Conservation (phyloP, 2,329 filamentous ascomycete species). For the Verticillium tricorpus region DNA sequence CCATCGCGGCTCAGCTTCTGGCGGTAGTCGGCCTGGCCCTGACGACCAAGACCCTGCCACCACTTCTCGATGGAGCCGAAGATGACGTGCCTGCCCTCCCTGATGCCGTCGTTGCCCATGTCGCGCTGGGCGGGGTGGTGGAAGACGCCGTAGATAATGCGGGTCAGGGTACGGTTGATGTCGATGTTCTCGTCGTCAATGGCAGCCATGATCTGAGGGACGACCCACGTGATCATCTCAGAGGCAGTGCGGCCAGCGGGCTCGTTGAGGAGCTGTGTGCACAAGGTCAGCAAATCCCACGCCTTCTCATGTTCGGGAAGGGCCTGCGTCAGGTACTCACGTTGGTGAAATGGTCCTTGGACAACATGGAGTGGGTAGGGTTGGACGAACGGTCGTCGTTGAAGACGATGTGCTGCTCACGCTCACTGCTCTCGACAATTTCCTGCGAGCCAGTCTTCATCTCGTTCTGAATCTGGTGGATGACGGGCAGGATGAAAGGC, state of each 20-base stretch:
- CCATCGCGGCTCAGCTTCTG: constrained; percentile 73
- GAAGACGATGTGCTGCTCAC: constrained; percentile 85
- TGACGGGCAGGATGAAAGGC: constrained; percentile 80
- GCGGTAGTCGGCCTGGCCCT: constrained; percentile 63
- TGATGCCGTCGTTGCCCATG: constrained; percentile 63
- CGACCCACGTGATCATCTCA: constrained; percentile 75
- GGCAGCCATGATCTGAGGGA: constrained; percentile 82
- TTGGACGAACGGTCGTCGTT: constrained; percentile 70
- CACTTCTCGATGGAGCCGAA: constrained; percentile 77
- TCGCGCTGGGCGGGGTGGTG: constrained; percentile 81
- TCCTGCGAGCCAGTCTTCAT: constrained; percentile 80
- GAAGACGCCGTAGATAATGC: constrained; percentile 77
- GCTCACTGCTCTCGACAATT: constrained; percentile 78
- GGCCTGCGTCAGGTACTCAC: constrained; percentile 31
- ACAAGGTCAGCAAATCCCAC: not conserved
- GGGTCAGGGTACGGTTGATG: constrained; percentile 63
- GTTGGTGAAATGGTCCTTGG: constrained; percentile 93
- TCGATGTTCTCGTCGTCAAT: constrained; percentile 77
- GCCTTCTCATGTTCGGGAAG: not conserved
- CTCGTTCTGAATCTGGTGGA: constrained; percentile 82
- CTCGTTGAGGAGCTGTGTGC: constrained; percentile 68
- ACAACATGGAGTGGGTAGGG: constrained; percentile 92
- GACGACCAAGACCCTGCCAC: constrained; percentile 67
- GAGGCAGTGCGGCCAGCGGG: constrained; percentile 79
- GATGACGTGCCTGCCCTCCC: constrained; percentile 71